Evolutionary conservation across 768 basidiomycete genomes (phyloP), one percentile per base, ranked within the genome.

Genomic region (Kwoniella botswanensis): DNA sequence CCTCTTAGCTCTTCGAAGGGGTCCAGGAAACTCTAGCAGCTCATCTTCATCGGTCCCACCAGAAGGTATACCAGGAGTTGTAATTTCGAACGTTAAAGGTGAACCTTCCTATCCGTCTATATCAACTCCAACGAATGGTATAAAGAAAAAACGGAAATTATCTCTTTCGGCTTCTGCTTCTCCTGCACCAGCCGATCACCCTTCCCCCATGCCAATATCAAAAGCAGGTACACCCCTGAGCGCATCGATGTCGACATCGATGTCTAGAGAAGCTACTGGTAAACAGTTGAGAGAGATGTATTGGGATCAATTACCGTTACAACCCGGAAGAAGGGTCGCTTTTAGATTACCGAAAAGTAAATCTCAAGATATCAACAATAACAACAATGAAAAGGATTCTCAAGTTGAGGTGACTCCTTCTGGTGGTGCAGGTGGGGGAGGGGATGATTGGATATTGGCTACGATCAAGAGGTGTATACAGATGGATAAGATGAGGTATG

Each of bases 401-500:
- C 55, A 43, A 63, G 64, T 43, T 44, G 68, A 56, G 50, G 63
- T 53, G n/a, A 42, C 43, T 43, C 56, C 56, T 22, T 18, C 21
- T 13, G 58, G 61, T 55, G 64, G 50, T 4, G 67, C 35, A 1
- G 73, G 67, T 0, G 64, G 29, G 0, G 67, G 65, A n/a, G 79
- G 75, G 43, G 80, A 81, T 11, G 82, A 77, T 4, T 86, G 84
- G 83, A 86, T 86, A 61, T 68, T 85, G 63, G 85, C 84, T 1
- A 74, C 75, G n/a, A 73, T 86, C 29, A 72, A 82, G 35, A 65
- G 61, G 26, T 82, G 76, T 71, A 74, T 84, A 21, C 64, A 71
- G 3, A 73, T 72, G 26, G 85, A 85, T 68, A 83, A 80, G 80
- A 83, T 78, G 75, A 81, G 84, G 56, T 86, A 86, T 67, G 79